Percentiles rank a stretch among this genome's conserved stretches.
These are phyloP conservation scores for Scenedesmus sp. DNA, from an alignment of 163 green algal species.

Conservation along the genomic window DNA sequence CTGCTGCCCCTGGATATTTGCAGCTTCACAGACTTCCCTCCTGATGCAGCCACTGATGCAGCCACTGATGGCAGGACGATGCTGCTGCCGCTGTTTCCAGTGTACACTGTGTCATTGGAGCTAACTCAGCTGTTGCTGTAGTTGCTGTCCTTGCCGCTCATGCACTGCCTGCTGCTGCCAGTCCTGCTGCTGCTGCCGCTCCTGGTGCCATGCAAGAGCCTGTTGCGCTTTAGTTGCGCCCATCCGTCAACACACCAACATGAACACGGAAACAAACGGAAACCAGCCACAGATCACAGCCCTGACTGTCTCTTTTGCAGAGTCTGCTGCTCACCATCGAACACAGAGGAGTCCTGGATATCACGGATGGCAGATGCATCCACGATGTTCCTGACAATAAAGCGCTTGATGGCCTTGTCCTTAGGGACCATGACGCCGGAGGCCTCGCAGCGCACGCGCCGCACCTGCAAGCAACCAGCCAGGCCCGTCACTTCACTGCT, in stretches of 20 bases:
- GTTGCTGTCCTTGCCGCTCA: neutral
- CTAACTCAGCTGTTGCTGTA: neutral
- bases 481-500: constrained; percentile 2
- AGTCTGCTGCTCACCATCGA: constrained; percentile 81
- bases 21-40: no score
- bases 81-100: no score
- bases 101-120: no score
- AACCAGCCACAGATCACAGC: neutral
- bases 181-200: constrained; percentile 10
- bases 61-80: no score
- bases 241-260: neutral
- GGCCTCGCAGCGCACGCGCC: constrained; percentile 92
- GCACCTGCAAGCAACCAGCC: constrained; percentile 70
- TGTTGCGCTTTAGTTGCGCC: neutral
- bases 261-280: neutral
- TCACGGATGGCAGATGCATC: constrained; percentile 98
- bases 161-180: neutral
- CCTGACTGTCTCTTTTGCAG: neutral
- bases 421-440: constrained; percentile 93
- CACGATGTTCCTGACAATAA: constrained; percentile 98
- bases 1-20: no score
- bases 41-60: no score
- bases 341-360: constrained; percentile 95
- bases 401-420: constrained; percentile 99
- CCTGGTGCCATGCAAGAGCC: neutral